phyloP scores from a whole-genome alignment of 257 asterid genomes.

The Solanum ahanhuiri region DNA sequence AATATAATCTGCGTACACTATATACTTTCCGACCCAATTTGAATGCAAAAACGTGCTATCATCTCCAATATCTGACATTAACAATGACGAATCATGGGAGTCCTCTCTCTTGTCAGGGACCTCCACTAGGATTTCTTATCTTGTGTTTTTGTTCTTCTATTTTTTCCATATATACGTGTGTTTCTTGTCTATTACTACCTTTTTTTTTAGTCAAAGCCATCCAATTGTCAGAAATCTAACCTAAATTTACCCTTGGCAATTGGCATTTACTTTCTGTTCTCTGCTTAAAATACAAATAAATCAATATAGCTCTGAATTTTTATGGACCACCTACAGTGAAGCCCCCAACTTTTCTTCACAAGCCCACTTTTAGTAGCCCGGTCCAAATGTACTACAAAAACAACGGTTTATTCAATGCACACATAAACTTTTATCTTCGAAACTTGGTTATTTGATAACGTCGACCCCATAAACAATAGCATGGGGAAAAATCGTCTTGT shows the following conservation, averaged over 20 bases:
- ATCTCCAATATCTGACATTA: not conserved
- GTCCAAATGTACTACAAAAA: not conserved
- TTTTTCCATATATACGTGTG: not conserved
- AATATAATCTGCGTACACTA: not conserved
- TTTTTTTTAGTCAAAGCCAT: not conserved
- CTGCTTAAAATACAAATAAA: not conserved
- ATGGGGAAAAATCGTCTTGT: not conserved
- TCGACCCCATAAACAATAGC: not conserved
- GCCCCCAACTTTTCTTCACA: not conserved
- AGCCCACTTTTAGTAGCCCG: not conserved
- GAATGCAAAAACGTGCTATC: not conserved
- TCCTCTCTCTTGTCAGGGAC: not conserved
- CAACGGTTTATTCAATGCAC: not conserved
- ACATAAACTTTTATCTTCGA: not conserved
- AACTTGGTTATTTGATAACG: not conserved
- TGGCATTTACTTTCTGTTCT: not conserved
- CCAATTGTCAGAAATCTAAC: not conserved
- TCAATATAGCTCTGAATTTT: not conserved
- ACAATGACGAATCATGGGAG: not conserved
- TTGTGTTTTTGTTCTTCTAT: not conserved
- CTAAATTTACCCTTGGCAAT: not conserved
- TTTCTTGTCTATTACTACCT: not conserved
- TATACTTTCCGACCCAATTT: not conserved
- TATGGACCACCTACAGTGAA: not conserved
- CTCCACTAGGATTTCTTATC: not conserved